Evolutionary conservation across 2,329 filamentous ascomycete species (phyloP).

Genomic region (Neopestalotiopsis sp.): DNA sequence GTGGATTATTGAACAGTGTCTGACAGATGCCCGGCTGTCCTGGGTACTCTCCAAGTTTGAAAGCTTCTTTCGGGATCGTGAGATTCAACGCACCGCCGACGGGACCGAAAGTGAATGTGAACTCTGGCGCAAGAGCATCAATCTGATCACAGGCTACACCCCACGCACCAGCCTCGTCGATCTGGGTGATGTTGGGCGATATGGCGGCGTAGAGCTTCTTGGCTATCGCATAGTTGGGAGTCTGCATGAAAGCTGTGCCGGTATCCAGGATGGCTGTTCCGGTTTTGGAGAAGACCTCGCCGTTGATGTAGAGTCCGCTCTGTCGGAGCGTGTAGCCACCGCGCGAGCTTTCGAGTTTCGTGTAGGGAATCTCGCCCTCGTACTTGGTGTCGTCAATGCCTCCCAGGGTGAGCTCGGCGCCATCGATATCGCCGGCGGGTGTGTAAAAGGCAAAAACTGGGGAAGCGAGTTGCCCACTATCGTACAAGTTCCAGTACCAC

Average conservation of each 20-base stretch:
- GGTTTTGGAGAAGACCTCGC: conserved; percentile 22
- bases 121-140: conserved; percentile 30
- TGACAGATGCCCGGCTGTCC: conserved; percentile 35
- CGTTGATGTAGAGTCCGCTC: conserved; percentile 31
- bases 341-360: conserved; percentile 30
- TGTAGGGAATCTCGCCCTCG: conserved; percentile 30
- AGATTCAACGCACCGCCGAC: conserved; percentile 28
- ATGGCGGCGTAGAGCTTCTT: conserved; percentile 36
- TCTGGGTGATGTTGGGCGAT: conserved; percentile 33
- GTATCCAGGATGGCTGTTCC: conserved; percentile 36
- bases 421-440: conserved; percentile 24
- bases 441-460: conserved; percentile 36
- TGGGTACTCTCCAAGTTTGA: conserved; percentile 40
- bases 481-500: conserved; percentile 36
- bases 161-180: conserved; percentile 38
- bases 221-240: conserved; percentile 34
- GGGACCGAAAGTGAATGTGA: conserved; percentile 36
- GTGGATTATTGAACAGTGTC: conserved; percentile 34
- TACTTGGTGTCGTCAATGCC: conserved; percentile 36
- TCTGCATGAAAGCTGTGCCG: conserved; percentile 36
- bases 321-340: conserved; percentile 26
- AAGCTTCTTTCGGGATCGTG: conserved; percentile 33
- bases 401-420: conserved; percentile 38
- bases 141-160: conserved; percentile 37
- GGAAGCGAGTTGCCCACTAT: conserved; percentile 28